phyloP scores from a whole-genome alignment of 768 basidiomycete genomes.

The Clavulina sp. region DNA sequence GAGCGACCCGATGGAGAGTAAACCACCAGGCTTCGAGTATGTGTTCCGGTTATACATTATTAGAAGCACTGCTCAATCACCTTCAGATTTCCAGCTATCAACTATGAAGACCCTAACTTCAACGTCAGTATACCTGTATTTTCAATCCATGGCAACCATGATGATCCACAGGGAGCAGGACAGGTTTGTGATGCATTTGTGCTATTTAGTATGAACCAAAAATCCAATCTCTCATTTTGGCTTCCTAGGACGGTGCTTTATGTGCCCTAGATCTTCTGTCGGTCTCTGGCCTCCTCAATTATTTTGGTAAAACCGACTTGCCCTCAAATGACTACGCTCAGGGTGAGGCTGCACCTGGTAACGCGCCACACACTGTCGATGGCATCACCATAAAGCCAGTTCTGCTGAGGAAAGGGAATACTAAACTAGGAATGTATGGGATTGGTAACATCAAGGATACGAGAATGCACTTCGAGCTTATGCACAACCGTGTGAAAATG shows the following conservation, averaged over 20 bases:
- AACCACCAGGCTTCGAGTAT: constrained; percentile 68
- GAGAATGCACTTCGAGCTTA: constrained; percentile 88
- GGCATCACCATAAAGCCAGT: constrained; percentile 83
- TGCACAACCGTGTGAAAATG: constrained; percentile 89
- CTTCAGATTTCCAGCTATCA: constrained; percentile 79
- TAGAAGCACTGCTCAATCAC: background rate
- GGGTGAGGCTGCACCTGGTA: constrained; percentile 24
- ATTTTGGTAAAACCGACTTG: constrained; percentile 93
- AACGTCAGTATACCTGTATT: constrained; percentile 96
- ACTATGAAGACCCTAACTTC: constrained; percentile 92
- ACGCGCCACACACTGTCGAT: constrained; percentile 15
- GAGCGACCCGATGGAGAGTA: constrained; percentile 85
- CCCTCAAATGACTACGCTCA: constrained; percentile 48
- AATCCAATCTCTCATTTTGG: too few relatives aligned
- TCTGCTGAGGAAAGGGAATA: constrained; percentile 75
- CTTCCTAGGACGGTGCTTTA: constrained; percentile 69
- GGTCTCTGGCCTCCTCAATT: constrained; percentile 85
- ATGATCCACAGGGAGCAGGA: constrained; percentile 94
- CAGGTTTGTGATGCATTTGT: constrained; percentile 34
- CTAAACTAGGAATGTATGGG: constrained; percentile 81
- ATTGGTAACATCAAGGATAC: constrained; percentile 94
- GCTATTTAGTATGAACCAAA: background rate
- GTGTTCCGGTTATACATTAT: constrained; percentile 15
- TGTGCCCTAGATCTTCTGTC: constrained; percentile 92
- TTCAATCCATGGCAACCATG: constrained; percentile 98